A percentile compares a stretch with the other conserved stretches of the same genome.
phyloP scores from a whole-genome alignment of 1,139 yeast genomes.

The Geotrichum macrosporum region DNA sequence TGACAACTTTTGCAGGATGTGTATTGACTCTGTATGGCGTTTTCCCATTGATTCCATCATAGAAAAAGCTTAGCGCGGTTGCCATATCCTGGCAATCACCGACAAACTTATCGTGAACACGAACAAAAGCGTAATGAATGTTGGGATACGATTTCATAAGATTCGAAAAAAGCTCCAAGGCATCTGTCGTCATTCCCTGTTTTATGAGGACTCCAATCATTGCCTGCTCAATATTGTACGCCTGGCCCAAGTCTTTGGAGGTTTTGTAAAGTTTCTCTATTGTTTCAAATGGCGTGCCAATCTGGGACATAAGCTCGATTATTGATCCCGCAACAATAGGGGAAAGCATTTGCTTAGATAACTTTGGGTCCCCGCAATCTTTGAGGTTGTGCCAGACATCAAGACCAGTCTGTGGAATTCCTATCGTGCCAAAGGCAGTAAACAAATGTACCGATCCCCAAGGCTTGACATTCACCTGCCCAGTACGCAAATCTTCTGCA shows the following conservation, averaged over 20 bases:
- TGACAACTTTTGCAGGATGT: conserved; percentile 71
- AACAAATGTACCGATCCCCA: conserved; percentile 55
- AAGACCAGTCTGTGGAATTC: conserved; percentile 49
- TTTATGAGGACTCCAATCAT: conserved; percentile 57
- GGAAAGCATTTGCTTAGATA: conserved; percentile 32
- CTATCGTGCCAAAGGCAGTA: conserved; percentile 52
- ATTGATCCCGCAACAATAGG: conserved; percentile 66
- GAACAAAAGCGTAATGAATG: conserved; percentile 48
- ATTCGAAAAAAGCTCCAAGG: conserved; percentile 47
- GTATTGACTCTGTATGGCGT: conserved; percentile 69
- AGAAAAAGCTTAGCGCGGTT: conserved; percentile 69
- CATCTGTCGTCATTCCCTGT: conserved; percentile 49
- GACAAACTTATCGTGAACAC: conserved; percentile 72
- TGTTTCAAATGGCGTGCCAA: conserved; percentile 59
- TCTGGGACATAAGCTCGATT: conserved; percentile 62
- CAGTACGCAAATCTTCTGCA: conserved; percentile 44
- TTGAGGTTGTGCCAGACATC: conserved; percentile 43
- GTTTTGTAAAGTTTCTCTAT: conserved; percentile 47
- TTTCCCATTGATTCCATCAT: conserved; percentile 59
- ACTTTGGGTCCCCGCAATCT: conserved; percentile 10
- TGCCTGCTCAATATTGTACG: conserved; percentile 51
- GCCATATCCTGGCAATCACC: conserved; percentile 73
- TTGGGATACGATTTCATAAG: conserved; percentile 37
- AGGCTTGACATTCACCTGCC: conserved; percentile 43
- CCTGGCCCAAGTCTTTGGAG: conserved; percentile 35